Conservation (phyloP, 1,284 basidiomycete species). For the Ganoderma leucocontextum region DNA sequence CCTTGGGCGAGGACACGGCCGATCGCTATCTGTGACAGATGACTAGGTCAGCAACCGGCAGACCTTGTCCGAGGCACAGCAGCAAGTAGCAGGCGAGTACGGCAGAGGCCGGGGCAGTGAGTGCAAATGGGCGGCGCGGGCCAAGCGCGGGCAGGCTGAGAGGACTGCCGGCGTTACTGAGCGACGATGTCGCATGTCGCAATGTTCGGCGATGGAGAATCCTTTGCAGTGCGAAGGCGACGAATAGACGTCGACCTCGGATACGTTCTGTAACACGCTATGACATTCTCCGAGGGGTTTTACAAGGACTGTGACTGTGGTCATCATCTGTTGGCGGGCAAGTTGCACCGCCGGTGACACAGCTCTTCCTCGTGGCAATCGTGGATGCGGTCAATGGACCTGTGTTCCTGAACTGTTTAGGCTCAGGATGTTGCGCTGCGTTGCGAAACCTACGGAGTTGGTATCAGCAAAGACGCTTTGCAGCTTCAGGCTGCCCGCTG, state of each 20-base stretch:
- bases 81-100: background rate
- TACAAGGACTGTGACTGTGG: constrained; percentile 6
- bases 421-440: background rate
- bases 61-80: constrained; percentile 21
- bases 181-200: constrained; percentile 12
- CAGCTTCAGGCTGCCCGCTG: constrained; percentile 7
- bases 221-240: constrained; percentile 6
- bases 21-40: constrained; percentile 29
- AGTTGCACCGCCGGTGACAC: constrained; percentile 23
- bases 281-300: background rate
- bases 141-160: constrained; percentile 5
- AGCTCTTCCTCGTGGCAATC: constrained; percentile 26
- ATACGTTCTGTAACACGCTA: background rate
- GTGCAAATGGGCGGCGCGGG: constrained; percentile 14
- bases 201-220: constrained; percentile 7
- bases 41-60: constrained; percentile 26
- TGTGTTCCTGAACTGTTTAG: constrained; percentile 17
- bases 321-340: constrained; percentile 14
- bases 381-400: constrained; percentile 25
- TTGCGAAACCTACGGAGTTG: constrained; percentile 11
- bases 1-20: constrained; percentile 19
- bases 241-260: constrained; percentile 3
- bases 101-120: constrained; percentile 7
- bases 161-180: constrained; percentile 16
- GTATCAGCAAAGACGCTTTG: constrained; percentile 9